phyloP scores from a whole-genome alignment of 1,139 yeast genomes.

The Kodamaea sp. region DNA sequence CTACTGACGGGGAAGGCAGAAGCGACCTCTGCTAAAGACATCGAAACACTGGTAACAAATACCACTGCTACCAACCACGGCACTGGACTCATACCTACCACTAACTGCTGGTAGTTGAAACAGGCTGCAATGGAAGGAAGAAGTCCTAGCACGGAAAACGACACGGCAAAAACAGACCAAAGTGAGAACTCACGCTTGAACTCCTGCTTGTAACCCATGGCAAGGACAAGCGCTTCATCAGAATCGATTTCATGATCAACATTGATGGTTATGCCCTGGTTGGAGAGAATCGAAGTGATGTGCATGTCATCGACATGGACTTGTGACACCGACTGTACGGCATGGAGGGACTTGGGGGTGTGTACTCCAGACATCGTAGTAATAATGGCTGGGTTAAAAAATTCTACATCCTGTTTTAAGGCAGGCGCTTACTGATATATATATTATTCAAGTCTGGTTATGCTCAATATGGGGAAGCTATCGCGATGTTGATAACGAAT shows the following conservation, averaged over 20 bases:
- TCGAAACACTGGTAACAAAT: constrained; percentile 53
- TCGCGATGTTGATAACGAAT: too few species aligned
- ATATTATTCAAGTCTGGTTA: too few species aligned
- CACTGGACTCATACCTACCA: constrained; percentile 53
- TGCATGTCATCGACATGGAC: constrained; percentile 43
- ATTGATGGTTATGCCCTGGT: constrained; percentile 39
- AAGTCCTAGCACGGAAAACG: constrained; percentile 71
- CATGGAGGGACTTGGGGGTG: too few species aligned
- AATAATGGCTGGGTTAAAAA: too few species aligned
- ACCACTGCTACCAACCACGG: constrained; percentile 56
- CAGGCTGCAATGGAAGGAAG: constrained; percentile 70
- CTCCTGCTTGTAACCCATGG: constrained; percentile 74
- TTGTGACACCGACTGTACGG: constrained; percentile 23
- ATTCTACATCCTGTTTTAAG: too few species aligned
- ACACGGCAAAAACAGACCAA: constrained; percentile 64
- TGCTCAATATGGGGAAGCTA: too few species aligned
- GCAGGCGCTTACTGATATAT: too few species aligned
- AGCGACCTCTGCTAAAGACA: constrained; percentile 49
- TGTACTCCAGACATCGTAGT: too few species aligned
- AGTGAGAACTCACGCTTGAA: constrained; percentile 68
- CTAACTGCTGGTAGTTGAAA: constrained; percentile 54
- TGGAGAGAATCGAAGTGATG: constrained; percentile 43
- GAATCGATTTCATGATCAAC: constrained; percentile 48
- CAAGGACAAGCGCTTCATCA: constrained; percentile 60
- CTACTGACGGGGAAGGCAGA: constrained; percentile 50